These are phyloP conservation scores for Xylaria sp. DNA, from an alignment of 2,329 filamentous ascomycete genomes.

Conservation along the genomic window DNA sequence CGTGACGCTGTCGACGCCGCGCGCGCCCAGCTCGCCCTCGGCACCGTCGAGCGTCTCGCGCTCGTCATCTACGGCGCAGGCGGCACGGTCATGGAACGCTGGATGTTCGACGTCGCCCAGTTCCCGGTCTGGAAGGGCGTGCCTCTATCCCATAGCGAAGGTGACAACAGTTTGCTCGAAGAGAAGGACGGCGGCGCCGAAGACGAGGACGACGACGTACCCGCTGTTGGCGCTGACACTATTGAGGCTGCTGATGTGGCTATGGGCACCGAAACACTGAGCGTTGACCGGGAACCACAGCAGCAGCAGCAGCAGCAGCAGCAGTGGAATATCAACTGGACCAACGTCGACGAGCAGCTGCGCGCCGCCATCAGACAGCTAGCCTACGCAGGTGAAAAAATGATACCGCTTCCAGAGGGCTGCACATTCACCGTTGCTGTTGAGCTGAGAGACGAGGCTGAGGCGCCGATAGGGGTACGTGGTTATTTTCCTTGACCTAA, in stretches of 20 bases:
- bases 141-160: slow-evolving; percentile 30
- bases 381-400: slow-evolving; percentile 61
- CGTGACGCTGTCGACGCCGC: slow-evolving; percentile 78
- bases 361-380: slow-evolving; percentile 70
- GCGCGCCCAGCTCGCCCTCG: slow-evolving; percentile 69
- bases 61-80: slow-evolving; percentile 51
- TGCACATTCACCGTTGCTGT: slow-evolving; percentile 80
- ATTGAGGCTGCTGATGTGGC: background rate
- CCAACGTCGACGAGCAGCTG: slow-evolving; percentile 74
- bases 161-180: slow-evolving; percentile 12
- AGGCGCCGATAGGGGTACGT: slow-evolving; percentile 64
- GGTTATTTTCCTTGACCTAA: too few species aligned
- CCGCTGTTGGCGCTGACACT: slow-evolving; percentile 6
- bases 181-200: slow-evolving; percentile 27
- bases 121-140: slow-evolving; percentile 56
- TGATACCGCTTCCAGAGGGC: slow-evolving; percentile 63
- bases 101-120: slow-evolving; percentile 62
- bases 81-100: slow-evolving; percentile 60
- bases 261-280: too few species aligned
- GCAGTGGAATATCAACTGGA: slow-evolving; percentile 50
- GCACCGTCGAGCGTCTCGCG: slow-evolving; percentile 53
- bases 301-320: background rate
- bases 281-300: background rate
- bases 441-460: slow-evolving; percentile 67
- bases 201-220: slow-evolving; percentile 34